These are phyloP conservation scores for Yarrowia sp. DNA, from an alignment of 805 yeast species.

Conservation along the genomic window DNA sequence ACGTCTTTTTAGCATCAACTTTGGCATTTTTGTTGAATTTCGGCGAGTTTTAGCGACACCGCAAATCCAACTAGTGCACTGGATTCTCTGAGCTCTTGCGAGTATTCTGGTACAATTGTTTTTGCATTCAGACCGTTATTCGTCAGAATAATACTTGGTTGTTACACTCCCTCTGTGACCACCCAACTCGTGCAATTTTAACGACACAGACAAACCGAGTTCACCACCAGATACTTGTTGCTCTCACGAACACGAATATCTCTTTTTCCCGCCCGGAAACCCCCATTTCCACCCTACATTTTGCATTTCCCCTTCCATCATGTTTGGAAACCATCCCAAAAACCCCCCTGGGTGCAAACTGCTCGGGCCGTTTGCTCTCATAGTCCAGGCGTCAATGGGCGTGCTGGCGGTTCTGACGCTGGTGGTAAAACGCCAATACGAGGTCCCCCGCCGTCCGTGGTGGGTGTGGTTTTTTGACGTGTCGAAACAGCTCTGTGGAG, in stretches of 20 bases:
- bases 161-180: too few species aligned
- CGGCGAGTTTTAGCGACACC: neutral
- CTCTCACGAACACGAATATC: neutral
- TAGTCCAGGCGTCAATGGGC: constrained; percentile 76
- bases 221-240: neutral
- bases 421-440: constrained; percentile 71
- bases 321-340: constrained; percentile 1
- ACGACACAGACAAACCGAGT: neutral
- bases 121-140: too few species aligned
- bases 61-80: neutral
- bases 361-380: constrained; percentile 80
- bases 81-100: neutral
- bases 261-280: neutral
- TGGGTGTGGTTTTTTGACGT: constrained; percentile 87
- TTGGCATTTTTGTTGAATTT: neutral
- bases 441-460: constrained; percentile 84
- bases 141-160: too few species aligned
- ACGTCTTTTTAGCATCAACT: neutral
- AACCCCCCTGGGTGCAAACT: constrained; percentile 48
- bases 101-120: neutral
- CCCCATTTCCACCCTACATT: neutral
- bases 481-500: constrained; percentile 83
- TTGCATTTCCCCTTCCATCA: neutral
- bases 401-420: constrained; percentile 68
- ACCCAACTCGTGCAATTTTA: neutral